Evolutionary conservation across 1,284 basidiomycete species (phyloP).

Genomic region (Naganishia cerealis): DNA sequence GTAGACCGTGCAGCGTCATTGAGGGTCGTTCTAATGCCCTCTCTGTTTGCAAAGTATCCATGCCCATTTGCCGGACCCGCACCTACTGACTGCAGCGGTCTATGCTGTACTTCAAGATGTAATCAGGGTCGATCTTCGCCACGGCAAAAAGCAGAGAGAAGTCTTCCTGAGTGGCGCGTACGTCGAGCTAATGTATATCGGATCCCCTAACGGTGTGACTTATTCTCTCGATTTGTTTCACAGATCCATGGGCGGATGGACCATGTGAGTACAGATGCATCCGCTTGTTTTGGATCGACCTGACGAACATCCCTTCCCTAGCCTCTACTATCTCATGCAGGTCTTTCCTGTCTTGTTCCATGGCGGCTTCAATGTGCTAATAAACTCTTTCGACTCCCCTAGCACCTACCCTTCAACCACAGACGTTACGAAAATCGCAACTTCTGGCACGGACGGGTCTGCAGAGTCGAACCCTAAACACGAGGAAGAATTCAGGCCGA

Average conservation of each 20-base stretch:
- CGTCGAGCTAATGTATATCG: conserved; percentile 33
- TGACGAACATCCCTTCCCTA: not conserved
- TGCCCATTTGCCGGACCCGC: conserved; percentile 54
- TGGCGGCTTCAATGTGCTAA: conserved; percentile 16
- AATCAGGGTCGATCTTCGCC: conserved; percentile 42
- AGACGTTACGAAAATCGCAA: conserved; percentile 35
- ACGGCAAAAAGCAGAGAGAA: conserved; percentile 46
- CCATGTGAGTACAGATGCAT: conserved; percentile 42
- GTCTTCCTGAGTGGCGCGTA: conserved; percentile 56
- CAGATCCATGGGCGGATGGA: conserved; percentile 54
- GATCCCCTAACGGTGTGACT: not conserved
- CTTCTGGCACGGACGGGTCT: conserved; percentile 13
- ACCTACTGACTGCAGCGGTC: conserved; percentile 54
- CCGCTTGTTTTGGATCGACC: not conserved
- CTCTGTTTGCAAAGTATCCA: conserved; percentile 47
- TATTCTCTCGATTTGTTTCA: not conserved
- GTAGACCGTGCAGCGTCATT: not conserved
- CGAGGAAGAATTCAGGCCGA: conserved; percentile 30
- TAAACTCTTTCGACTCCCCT: conserved; percentile 42
- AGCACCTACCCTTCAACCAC: conserved; percentile 50
- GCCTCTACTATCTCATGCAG: conserved; percentile 35
- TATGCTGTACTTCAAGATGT: conserved; percentile 57
- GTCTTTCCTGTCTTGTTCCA: conserved; percentile 31
- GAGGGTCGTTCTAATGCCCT: not conserved
- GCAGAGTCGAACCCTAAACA: conserved; percentile 7